Percentiles rank a stretch among this genome's conserved stretches.
Conservation (phyloP, 1,284 basidiomycete genomes). For the Earliella scabrosa region DNA sequence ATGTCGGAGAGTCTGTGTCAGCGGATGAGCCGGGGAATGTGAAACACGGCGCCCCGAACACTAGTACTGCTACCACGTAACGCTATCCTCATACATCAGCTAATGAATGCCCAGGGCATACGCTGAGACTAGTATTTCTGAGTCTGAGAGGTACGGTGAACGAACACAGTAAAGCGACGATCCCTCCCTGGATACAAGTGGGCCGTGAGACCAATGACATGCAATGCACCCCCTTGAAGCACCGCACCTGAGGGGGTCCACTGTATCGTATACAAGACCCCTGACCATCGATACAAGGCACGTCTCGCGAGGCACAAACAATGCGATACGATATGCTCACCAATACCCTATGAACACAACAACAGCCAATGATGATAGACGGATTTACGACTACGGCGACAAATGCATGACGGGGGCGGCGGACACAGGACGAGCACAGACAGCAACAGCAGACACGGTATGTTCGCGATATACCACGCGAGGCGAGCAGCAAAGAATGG, state of each 20-base stretch:
- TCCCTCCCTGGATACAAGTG: not conserved
- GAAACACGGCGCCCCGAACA: no score
- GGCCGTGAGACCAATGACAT: no score
- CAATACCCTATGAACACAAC: slow-evolving; percentile 23
- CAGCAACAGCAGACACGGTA: slow-evolving; percentile 8
- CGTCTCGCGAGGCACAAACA: slow-evolving; percentile 8
- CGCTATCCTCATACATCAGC: no score
- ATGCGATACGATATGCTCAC: slow-evolving; percentile 17
- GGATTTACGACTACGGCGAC: slow-evolving; percentile 19
- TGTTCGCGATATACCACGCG: slow-evolving; percentile 3
- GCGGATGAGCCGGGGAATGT: no score
- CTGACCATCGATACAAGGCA: not conserved
- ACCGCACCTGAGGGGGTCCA: no score
- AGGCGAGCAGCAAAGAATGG: not conserved
- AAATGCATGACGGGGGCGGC: slow-evolving; percentile 14
- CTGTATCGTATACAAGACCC: not conserved
- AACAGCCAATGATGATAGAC: slow-evolving; percentile 1
- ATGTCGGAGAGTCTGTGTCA: no score
- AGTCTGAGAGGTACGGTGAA: not conserved
- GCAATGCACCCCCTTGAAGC: no score
- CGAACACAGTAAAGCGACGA: not conserved
- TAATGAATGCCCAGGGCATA: no score
- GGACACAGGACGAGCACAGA: slow-evolving; percentile 20
- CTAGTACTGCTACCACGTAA: no score
- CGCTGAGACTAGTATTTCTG: not conserved